Percentiles rank a stretch among this genome's conserved stretches.
Evolutionary conservation across 208 protist genomes (phyloP).

Genomic region (Trypanosoma mega): DNA sequence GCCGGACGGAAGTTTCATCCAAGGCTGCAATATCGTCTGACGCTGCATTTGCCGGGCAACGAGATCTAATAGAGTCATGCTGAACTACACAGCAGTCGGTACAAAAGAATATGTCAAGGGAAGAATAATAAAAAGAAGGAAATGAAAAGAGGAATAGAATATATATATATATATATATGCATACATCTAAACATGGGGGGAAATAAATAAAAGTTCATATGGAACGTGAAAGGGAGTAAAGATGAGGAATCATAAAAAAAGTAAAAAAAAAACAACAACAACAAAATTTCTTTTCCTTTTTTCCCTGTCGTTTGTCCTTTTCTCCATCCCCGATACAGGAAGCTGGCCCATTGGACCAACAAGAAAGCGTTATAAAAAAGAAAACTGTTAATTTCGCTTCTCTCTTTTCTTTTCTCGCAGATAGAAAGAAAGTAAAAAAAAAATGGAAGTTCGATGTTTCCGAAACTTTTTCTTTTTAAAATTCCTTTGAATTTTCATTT

Average conservation of each 20-base stretch:
- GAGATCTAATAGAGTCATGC: constrained; percentile 23
- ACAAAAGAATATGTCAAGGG: constrained; percentile 3
- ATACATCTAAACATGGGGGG: not conserved
- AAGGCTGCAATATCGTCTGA: constrained; percentile 70
- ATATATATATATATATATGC: constrained; percentile 2
- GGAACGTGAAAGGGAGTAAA: not conserved
- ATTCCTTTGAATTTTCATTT: not conserved
- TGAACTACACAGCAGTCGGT: not conserved
- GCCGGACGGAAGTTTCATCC: constrained; percentile 64
- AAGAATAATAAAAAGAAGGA: not conserved
- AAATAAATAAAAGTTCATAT: not conserved
- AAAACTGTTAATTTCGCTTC: no score
- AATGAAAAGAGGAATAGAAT: no score
- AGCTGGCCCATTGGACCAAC: no score
- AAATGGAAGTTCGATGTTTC: no score
- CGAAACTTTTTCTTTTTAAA: no score
- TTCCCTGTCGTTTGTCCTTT: no score
- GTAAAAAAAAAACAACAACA: no score
- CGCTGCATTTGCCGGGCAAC: constrained; percentile 63
- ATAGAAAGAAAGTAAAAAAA: no score
- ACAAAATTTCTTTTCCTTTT: no score
- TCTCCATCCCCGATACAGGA: no score
- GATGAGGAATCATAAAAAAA: not conserved
- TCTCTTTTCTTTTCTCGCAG: no score
- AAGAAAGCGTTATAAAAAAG: no score